These are phyloP conservation scores for Gracilaria gracilis DNA, from an alignment of 23 red algal species.

Conservation along the genomic window DNA sequence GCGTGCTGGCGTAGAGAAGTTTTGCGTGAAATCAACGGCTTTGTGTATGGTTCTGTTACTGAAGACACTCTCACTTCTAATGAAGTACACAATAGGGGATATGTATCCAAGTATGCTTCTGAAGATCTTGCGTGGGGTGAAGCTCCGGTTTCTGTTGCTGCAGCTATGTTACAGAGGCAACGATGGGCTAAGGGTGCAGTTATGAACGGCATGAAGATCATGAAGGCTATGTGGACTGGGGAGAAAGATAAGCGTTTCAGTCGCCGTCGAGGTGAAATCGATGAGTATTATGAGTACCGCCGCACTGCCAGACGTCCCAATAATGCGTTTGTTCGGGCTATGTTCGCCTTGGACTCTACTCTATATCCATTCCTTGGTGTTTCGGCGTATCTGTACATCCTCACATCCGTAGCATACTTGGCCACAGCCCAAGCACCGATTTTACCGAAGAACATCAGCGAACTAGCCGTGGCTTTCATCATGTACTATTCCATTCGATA, in stretches of 20 bases:
- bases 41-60: slow-evolving; percentile 83
- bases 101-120: slow-evolving; percentile 76
- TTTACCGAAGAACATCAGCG: slow-evolving; percentile 37
- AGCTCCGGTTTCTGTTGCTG: slow-evolving; percentile 78
- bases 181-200: slow-evolving; percentile 83
- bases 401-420: slow-evolving; percentile 54
- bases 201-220: slow-evolving; percentile 85
- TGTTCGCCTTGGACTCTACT: slow-evolving; percentile 78
- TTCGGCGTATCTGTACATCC: slow-evolving; percentile 68
- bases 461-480: slow-evolving; percentile 71
- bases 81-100: slow-evolving; percentile 78
- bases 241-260: slow-evolving; percentile 44
- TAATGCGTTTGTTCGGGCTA: slow-evolving; percentile 72
- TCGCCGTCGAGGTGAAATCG: slow-evolving; percentile 70
- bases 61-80: slow-evolving; percentile 84
- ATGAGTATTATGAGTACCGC: slow-evolving; percentile 84
- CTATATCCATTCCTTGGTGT: slow-evolving; percentile 76
- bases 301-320: slow-evolving; percentile 67
- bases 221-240: slow-evolving; percentile 41
- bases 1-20: slow-evolving; percentile 79
- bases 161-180: slow-evolving; percentile 81
- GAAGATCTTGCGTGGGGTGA: slow-evolving; percentile 81
- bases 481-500: slow-evolving; percentile 75
- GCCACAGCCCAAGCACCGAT: slow-evolving; percentile 76
- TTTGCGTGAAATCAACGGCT: slow-evolving; percentile 71